Conservation (phyloP, 257 asterid genomes). For the Euphrasia confusa region DNA sequence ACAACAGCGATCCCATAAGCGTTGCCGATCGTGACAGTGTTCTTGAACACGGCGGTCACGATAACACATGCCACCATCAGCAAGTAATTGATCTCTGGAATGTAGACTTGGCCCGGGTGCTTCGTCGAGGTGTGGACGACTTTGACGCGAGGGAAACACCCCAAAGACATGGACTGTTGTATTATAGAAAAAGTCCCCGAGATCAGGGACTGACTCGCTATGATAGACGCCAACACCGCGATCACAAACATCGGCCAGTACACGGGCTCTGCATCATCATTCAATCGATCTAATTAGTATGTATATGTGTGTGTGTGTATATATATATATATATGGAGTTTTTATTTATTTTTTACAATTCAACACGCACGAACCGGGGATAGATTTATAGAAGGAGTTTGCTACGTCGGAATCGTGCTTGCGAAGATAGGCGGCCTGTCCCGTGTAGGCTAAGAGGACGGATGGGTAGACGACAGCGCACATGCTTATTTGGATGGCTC, state of each 20-base stretch:
- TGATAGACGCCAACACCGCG: slow-evolving; percentile 63
- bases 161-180: slow-evolving; percentile 51
- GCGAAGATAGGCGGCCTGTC: slow-evolving; percentile 69
- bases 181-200: slow-evolving; percentile 63
- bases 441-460: slow-evolving; percentile 39
- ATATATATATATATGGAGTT: too few species aligned
- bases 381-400: slow-evolving; percentile 50
- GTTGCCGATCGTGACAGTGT: slow-evolving; percentile 54
- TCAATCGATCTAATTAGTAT: too few species aligned
- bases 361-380: slow-evolving; percentile 45
- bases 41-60: slow-evolving; percentile 43
- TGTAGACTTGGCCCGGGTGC: slow-evolving; percentile 72
- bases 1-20: slow-evolving; percentile 78
- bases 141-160: slow-evolving; percentile 70
- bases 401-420: slow-evolving; percentile 15
- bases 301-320: too few species aligned
- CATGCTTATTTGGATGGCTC: slow-evolving; percentile 47
- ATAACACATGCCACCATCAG: slow-evolving; percentile 67
- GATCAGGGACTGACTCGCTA: slow-evolving; percentile 82
- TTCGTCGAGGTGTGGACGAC: slow-evolving; percentile 66
- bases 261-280: slow-evolving; percentile 32
- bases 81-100: slow-evolving; percentile 62
- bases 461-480: slow-evolving; percentile 55
- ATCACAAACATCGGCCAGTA: slow-evolving; percentile 78
- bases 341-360: too few species aligned